Evolutionary conservation across 768 basidiomycete species (phyloP).

Genomic region (Tulasnella calospora): DNA sequence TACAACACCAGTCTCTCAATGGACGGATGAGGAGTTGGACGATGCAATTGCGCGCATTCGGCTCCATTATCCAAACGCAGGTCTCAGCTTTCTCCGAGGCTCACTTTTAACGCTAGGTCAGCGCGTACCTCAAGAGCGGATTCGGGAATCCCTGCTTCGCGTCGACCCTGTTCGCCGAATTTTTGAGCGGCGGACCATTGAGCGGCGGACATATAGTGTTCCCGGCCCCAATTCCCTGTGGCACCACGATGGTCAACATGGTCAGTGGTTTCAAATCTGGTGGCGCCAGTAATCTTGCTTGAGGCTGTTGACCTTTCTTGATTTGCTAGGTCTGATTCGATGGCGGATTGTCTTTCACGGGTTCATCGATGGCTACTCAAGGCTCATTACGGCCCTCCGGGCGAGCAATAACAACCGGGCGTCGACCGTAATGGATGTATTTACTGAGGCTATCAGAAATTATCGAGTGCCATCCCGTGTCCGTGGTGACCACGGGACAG

Average conservation of each 20-base stretch:
- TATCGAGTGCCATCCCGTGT: conserved; percentile 36
- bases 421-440: conserved; percentile 38
- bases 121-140: conserved; percentile 16
- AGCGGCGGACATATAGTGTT: background rate
- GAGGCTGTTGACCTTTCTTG: too few relatives aligned
- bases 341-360: conserved; percentile 32
- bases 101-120: too few relatives aligned
- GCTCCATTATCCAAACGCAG: too few relatives aligned
- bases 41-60: too few relatives aligned
- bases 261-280: conserved; percentile 26
- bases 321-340: conserved; percentile 28
- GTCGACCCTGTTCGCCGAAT: conserved; percentile 30
- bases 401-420: conserved; percentile 24
- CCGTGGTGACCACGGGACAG: conserved; percentile 31
- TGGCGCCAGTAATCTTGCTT: too few relatives aligned
- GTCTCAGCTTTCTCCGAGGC: too few relatives aligned
- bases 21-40: too few relatives aligned
- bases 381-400: conserved; percentile 26
- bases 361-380: conserved; percentile 34
- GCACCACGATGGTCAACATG: conserved; percentile 36
- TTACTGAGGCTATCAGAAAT: conserved; percentile 30
- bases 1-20: too few relatives aligned
- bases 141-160: conserved; percentile 20
- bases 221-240: conserved; percentile 32
- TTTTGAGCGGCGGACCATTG: conserved; percentile 26